Base-by-base conservation (phyloP, 202 grass and related monocot genomes). In the Brachypodium distachyon region DNA sequence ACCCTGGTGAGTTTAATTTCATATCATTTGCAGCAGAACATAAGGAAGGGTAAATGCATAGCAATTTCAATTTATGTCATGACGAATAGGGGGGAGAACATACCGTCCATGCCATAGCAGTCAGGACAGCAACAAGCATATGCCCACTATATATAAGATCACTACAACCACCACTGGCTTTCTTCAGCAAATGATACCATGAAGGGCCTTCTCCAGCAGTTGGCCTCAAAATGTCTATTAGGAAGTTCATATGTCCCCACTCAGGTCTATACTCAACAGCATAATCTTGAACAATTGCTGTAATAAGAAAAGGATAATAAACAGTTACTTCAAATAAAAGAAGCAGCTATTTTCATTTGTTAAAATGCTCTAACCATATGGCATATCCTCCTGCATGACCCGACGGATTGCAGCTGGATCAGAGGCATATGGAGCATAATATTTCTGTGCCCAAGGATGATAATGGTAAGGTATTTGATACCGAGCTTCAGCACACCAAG, bases 101-200 rank as follows among this genome's bases (percentile, higher is more conserved):
- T 90, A 98, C 95, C 80, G 89, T 95, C 95, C 95, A 98, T 58
- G 95, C 91, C 95, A 95, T 98, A 84, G 89, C 95, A 67, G 95
- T 98, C 55, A 98, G 77, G 38, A 98, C 95, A 77, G 91, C 80
- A 80, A 98, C 95, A 87, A 95, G 77, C 89, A 98, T 95, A 71
- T 98, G 95, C 3, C 95, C 95, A 68, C 95, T 98, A 40, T 95
- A 98, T 54, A 98, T 84, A 74, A 98, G 87, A 53, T 98, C 95
- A 79, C 88, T 98, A 74, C 95, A 98, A 73, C 91, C 95, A n/a
- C 95, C 95, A 46, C 87, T 86, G 69, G 91, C 89, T 86, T 82
- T 98, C 83, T 92, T 98, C 77, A 98, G 54, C 70, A 92, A 84
- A 70, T 88, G 87, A 71, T 94, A 92, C 91, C 95, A 95, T 59